phyloP scores from a whole-genome alignment of 768 basidiomycete genomes.

The Auriculariales sp. region DNA sequence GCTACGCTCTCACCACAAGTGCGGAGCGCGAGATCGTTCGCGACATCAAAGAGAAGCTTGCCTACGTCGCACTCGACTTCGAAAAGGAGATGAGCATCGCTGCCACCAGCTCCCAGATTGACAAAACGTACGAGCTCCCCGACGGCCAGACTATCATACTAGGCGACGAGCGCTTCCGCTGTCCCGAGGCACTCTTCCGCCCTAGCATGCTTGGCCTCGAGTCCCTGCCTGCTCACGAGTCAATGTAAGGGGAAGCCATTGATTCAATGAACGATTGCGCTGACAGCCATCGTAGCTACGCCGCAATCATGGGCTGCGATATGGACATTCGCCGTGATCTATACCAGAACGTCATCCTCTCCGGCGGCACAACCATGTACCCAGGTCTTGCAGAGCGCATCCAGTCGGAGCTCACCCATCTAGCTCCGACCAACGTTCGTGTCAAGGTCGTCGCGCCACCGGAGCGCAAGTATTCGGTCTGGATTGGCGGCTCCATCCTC shows the following conservation, averaged over 20 bases:
- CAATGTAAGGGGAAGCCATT: too few relatives aligned
- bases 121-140: slow-evolving; percentile 39
- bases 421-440: not conserved
- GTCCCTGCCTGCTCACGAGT: too few relatives aligned
- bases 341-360: slow-evolving; percentile 2
- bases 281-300: too few relatives aligned
- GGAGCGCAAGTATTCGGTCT: slow-evolving; percentile 38
- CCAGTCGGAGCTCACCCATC: not conserved
- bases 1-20: slow-evolving; percentile 33
- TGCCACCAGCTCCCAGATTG: slow-evolving; percentile 31
- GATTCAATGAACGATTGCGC: not conserved
- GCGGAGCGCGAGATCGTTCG: slow-evolving; percentile 34
- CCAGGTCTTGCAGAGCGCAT: not conserved
- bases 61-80: slow-evolving; percentile 39
- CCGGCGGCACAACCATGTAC: slow-evolving; percentile 1
- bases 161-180: slow-evolving; percentile 35
- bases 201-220: too few relatives aligned
- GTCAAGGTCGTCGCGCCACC: slow-evolving; percentile 35
- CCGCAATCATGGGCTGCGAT: too few relatives aligned
- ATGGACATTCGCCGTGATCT: slow-evolving; percentile 4
- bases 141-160: slow-evolving; percentile 40
- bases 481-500: slow-evolving; percentile 21
- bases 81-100: slow-evolving; percentile 40
- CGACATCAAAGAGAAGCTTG: slow-evolving; percentile 43
- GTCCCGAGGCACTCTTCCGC: not conserved